phyloP scores from a whole-genome alignment of 768 basidiomycete genomes.

The Lactarius evosmus region DNA sequence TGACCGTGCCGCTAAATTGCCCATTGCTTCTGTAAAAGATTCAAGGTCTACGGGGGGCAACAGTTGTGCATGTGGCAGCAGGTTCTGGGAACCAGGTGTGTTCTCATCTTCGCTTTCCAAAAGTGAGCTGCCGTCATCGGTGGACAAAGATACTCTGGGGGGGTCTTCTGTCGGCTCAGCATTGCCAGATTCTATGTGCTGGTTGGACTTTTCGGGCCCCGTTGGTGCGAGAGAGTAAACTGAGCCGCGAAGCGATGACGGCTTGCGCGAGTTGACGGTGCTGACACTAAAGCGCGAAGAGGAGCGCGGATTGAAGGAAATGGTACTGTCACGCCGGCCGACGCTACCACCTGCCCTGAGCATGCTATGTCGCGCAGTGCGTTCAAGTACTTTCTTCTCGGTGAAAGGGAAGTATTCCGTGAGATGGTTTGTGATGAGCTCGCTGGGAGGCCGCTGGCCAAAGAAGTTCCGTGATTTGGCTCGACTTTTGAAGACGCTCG shows the following conservation, averaged over 20 bases:
- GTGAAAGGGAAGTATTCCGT: constrained; percentile 94
- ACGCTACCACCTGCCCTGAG: constrained; percentile 53
- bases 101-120: constrained; percentile 52
- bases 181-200: constrained; percentile 3
- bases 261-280: constrained; percentile 44
- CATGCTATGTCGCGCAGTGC: constrained; percentile 88
- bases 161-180: constrained; percentile 44
- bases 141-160: constrained; percentile 72
- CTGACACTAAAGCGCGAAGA: constrained; percentile 63
- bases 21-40: constrained; percentile 77
- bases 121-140: constrained; percentile 64
- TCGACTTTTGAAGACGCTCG: constrained; percentile 42
- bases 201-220: constrained; percentile 30
- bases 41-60: constrained; percentile 76
- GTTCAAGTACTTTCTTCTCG: constrained; percentile 86
- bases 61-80: constrained; percentile 49
- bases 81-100: constrained; percentile 30
- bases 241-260: constrained; percentile 44
- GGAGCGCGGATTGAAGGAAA: constrained; percentile 45
- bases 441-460: constrained; percentile 95
- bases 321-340: constrained; percentile 47
- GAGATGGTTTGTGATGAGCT: constrained; percentile 92
- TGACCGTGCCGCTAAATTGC: constrained; percentile 43
- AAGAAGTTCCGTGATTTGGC: constrained; percentile 92
- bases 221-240: constrained; percentile 44